Evolutionary conservation across 2,329 filamentous ascomycete genomes (phyloP).

Genomic region (Colletotrichum sp.): DNA sequence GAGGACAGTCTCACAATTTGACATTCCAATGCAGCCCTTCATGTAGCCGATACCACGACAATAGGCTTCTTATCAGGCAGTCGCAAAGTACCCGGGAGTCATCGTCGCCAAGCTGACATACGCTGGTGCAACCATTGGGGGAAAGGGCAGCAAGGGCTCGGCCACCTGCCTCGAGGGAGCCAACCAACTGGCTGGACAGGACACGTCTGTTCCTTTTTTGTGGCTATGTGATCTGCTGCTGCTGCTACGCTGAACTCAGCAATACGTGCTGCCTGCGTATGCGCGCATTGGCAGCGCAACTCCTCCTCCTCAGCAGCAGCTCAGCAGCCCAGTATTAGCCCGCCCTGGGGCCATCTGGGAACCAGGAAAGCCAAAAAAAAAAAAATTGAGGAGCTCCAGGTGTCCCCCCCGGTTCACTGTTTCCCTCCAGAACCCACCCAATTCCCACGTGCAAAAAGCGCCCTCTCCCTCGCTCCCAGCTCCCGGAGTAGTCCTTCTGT

Average conservation of each 20-base stretch:
- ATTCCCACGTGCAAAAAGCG: conserved; percentile 21
- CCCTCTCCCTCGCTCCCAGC: conserved; percentile 14
- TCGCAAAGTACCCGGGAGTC: not conserved
- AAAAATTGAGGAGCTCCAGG: conserved; percentile 14
- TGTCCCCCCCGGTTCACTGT: conserved; percentile 6
- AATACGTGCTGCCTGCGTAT: not conserved
- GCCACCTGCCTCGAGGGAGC: not conserved
- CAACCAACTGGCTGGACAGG: not conserved
- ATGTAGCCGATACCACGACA: not conserved
- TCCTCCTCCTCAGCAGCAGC: not conserved
- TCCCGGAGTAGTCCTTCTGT: not conserved
- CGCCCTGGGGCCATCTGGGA: not conserved
- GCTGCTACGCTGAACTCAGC: not conserved
- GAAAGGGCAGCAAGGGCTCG: not conserved
- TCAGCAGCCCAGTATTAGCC: not conserved
- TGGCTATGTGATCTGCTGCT: not conserved
- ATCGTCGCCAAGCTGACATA: conserved; percentile 6
- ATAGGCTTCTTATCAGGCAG: not conserved
- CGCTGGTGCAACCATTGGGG: conserved; percentile 5
- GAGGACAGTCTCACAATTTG: not conserved
- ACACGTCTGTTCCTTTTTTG: not conserved
- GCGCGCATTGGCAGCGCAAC: not conserved
- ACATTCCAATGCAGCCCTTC: not conserved
- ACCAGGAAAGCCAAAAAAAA: not conserved
- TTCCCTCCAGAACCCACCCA: conserved; percentile 16